Evolutionary conservation across 176 grass and related monocot species (phyloP).

Genomic region (Triticum timopheevii): DNA sequence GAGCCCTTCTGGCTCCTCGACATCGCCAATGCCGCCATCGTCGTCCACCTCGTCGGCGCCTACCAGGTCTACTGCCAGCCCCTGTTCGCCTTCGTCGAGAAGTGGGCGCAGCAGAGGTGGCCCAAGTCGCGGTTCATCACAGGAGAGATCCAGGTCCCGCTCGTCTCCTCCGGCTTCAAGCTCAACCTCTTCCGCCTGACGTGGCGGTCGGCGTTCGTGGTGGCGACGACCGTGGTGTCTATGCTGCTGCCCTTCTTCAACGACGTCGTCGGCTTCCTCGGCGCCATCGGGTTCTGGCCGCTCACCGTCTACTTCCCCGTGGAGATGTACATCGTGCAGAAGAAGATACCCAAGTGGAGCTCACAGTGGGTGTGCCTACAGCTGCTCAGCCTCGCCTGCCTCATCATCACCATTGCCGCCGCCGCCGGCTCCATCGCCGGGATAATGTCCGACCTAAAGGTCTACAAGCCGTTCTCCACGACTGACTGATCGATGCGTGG

Average conservation of each 20-base stretch:
- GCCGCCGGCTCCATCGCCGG: conserved; percentile 89
- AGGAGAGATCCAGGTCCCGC: conserved; percentile 48
- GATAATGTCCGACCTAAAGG: conserved; percentile 68
- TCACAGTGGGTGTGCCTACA: conserved; percentile 87
- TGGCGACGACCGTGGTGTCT: conserved; percentile 73
- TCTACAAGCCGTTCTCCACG: conserved; percentile 80
- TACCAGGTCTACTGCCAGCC: conserved; percentile 95
- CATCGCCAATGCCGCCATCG: conserved; percentile 67
- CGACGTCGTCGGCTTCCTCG: conserved; percentile 83
- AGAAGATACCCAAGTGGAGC: conserved; percentile 74
- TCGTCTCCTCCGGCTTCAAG: conserved; percentile 39
- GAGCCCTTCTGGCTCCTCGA: conserved; percentile 78
- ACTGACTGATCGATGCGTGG: conserved; percentile 22
- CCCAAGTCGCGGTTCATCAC: conserved; percentile 53
- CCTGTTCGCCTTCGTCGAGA: conserved; percentile 90
- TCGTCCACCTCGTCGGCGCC: conserved; percentile 66
- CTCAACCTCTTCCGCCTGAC: conserved; percentile 79
- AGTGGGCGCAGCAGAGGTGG: conserved; percentile 71
- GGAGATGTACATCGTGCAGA: conserved; percentile 97
- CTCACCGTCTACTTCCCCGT: conserved; percentile 91
- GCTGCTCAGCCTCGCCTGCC: conserved; percentile 81
- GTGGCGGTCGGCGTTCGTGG: conserved; percentile 81
- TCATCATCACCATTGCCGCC: conserved; percentile 70
- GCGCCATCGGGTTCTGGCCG: conserved; percentile 86
- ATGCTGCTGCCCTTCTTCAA: conserved; percentile 99